Evolutionary conservation across 2,329 filamentous ascomycete genomes (phyloP), one percentile per base, ranked within the genome.

Genomic region (Annulohypoxylon truncatum): DNA sequence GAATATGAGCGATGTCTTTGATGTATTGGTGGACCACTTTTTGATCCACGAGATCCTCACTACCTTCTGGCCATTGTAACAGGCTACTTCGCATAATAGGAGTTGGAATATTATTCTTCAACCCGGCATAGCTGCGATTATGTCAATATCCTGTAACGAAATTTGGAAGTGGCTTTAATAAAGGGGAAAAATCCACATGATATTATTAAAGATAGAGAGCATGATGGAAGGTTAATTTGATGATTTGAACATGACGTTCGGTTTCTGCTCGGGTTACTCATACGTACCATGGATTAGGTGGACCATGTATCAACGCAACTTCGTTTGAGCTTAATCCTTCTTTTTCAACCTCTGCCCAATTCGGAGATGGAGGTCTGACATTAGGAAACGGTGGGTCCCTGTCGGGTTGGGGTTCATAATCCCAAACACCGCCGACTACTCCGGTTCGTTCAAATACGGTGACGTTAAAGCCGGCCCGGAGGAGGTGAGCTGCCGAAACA

Each of bases 61-160:
- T 91, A 0, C 84, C 86, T 4, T 82, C 76, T 0, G 88, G 87
- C 85, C 90, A 92, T 0, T 73, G 66, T 2, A 78, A 74, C 1
- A 85, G 75, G 7, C 76, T 78, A 61, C 78, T 83, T 42, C 77
- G 75, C 77, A 85, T 80, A 2, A 84, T 71, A 20, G 76, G 82
- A n/a, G 90, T 88, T 0, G 92, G 90, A 2, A 94, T 90, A 72
- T 95, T 96, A 33, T 91, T 93, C 73, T 90, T 90, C 6, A 94
- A 79, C 2, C 84, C 83, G 4, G 77, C 77, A 62, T 85, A 79
- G 84, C 67, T 69, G 2, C n/a, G 6, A 48, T 15, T 20, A 24
- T 20, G 46, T 68, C 7, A 68, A 40, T 35, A 58, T 48, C 3
- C 7, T 18, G n/a, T 26, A 4, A 28, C 9, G 13, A 12, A n/a